Evolutionary conservation across 306 rosid genomes (phyloP).

Genomic region (Crotalaria pallida): DNA sequence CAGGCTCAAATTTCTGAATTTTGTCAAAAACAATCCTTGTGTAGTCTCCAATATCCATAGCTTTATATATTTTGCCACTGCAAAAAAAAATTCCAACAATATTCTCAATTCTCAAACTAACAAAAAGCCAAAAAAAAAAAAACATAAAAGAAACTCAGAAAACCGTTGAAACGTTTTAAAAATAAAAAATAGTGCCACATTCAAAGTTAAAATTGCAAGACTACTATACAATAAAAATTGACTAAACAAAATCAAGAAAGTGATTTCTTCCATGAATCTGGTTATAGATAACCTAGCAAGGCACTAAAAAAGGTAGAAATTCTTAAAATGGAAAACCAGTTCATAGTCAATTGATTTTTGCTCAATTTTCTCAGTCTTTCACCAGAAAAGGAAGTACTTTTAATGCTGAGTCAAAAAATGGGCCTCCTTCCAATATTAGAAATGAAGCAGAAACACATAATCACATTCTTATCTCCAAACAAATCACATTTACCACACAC

Average conservation of each 20-base stretch:
- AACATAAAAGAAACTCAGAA: background rate
- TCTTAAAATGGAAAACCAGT: background rate
- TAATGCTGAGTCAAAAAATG: conserved; percentile 14
- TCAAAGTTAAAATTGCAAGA: background rate
- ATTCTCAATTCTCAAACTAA: too few species aligned
- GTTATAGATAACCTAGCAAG: background rate
- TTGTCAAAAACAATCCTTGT: conserved; percentile 46
- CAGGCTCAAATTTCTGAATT: conserved; percentile 62
- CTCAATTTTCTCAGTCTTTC: conserved; percentile 4
- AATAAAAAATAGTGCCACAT: background rate
- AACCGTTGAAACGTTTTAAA: background rate
- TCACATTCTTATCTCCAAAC: background rate
- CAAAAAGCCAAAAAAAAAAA: background rate
- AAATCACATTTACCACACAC: background rate
- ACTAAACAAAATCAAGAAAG: background rate
- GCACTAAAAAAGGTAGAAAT: background rate
- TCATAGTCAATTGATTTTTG: background rate
- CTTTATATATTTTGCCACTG: conserved; percentile 27
- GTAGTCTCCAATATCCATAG: conserved; percentile 61
- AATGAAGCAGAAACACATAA: background rate
- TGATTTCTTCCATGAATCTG: background rate
- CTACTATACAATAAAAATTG: background rate
- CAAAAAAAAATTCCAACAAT: background rate
- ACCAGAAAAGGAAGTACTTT: conserved; percentile 22
- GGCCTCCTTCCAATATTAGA: background rate